These are phyloP conservation scores for Plasmodium sp. DNA, from an alignment of 169 alveolate genomes.

Conservation along the genomic window DNA sequence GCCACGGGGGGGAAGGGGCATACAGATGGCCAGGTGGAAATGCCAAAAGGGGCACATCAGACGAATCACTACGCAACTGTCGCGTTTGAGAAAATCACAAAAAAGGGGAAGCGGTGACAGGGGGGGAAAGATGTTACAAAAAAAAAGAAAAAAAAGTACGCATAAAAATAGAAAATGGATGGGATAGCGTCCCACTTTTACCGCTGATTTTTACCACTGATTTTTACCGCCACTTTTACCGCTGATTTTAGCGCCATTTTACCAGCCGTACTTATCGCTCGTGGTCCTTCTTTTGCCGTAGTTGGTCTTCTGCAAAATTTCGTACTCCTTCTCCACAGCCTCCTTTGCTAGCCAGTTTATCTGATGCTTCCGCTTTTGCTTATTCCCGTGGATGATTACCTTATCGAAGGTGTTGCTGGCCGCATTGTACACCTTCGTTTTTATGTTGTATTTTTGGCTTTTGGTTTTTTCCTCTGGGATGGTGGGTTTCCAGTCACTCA, in stretches of 20 bases:
- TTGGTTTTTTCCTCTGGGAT: slow-evolving; percentile 28
- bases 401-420: slow-evolving; percentile 61
- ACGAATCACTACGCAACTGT: neutral
- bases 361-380: slow-evolving; percentile 77
- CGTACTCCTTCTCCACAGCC: slow-evolving; percentile 88
- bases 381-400: slow-evolving; percentile 67
- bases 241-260: neutral
- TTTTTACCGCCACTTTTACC: slow-evolving; percentile 75
- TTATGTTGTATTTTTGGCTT: slow-evolving; percentile 42
- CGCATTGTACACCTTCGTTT: slow-evolving; percentile 62
- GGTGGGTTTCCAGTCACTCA: slow-evolving; percentile 51
- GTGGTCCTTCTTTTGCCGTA: slow-evolving; percentile 86
- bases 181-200: neutral
- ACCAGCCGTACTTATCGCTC: slow-evolving; percentile 90
- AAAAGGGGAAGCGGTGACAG: neutral
- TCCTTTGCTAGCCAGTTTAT: slow-evolving; percentile 90
- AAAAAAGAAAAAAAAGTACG: neutral
- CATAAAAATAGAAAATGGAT: neutral
- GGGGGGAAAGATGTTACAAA: neutral
- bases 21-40: neutral
- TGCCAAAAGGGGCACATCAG: neutral
- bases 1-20: neutral
- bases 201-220: no score
- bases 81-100: neutral
- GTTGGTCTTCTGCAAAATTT: slow-evolving; percentile 84